Evolutionary conservation across 2,329 filamentous ascomycete species (phyloP), one percentile per base, ranked within the genome.

Genomic region (Tympanopsis confertula): DNA sequence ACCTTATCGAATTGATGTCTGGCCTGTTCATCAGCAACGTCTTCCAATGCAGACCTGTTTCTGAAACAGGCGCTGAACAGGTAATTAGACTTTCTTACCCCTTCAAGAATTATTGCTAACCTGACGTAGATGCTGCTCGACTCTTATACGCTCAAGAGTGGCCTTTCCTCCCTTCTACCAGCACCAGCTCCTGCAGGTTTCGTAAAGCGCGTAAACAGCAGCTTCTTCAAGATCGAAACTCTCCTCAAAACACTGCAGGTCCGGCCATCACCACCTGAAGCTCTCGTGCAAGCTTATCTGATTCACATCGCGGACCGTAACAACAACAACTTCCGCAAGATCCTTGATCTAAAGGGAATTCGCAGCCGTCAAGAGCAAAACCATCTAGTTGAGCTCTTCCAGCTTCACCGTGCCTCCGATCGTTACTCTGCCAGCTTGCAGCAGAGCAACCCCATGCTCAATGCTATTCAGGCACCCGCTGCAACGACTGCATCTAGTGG

Each of bases 191-290:
- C 66, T 2, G 59, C 68, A 7, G 72, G 78, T 43, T 96, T 91
- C 55, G 71, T 86, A 47, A 93, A 94, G 60, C 82, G 91, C 35
- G 86, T 95, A 36, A 85, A 82, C 52, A 73, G 79, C 42, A 82
- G 76, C 52, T 91, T 94, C 70, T 77, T 78, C 41, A 86, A 87
- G 47, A 80, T 96, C 45, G 89, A 96, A 51, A 84, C 86, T 1
- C 73, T 98, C 17, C 80, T 98, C 49, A 98, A 98, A 61, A 96
- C 91, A 2, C 74, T 98, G 3, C 91, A 98, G 66, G 89, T 98
- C 35, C 86, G 86, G 19, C 78, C 88, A 2, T 85, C 83, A 4
- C 91, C 91, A 0, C 84, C 89, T 0, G 91, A 98, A 64, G 89
- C 86, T 2, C 74, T 98, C 3, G 88, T 98, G 0, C 89, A 96